Conservation (phyloP, 1,284 basidiomycete species). For the Abortiporus biennis region DNA sequence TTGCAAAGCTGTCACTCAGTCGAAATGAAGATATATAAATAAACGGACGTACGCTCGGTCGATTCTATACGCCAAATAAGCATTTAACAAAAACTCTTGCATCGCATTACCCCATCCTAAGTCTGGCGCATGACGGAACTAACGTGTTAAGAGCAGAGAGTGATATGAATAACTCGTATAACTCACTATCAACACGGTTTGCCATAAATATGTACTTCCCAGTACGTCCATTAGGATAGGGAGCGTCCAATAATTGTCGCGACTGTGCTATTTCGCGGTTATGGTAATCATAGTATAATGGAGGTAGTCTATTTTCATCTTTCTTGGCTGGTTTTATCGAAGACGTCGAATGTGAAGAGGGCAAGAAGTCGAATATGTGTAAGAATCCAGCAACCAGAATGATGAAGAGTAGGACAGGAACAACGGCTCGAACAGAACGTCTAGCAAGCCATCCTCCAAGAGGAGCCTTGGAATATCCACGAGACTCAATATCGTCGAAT, state of each 20-base stretch:
- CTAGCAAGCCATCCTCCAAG: background rate
- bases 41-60: constrained; percentile 6
- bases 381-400: background rate
- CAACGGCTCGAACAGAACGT: background rate
- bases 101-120: constrained; percentile 12
- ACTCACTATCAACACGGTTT: constrained; percentile 10
- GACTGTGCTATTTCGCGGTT: constrained; percentile 2
- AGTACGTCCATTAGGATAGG: constrained; percentile 5
- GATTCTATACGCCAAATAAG: constrained; percentile 9
- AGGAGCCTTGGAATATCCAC: too few relatives aligned
- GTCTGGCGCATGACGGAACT: background rate
- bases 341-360: too few relatives aligned
- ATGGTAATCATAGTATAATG: constrained; percentile 5
- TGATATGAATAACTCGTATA: too few relatives aligned
- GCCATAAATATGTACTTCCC: constrained; percentile 11
- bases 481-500: too few relatives aligned
- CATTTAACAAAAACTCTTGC: constrained; percentile 11
- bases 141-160: background rate
- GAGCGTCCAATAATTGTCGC: constrained; percentile 2
- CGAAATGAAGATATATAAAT: background rate
- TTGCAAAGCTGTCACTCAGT: background rate
- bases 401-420: background rate
- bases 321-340: too few relatives aligned
- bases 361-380: background rate
- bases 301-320: too few relatives aligned